phyloP scores from a whole-genome alignment of 2,329 filamentous ascomycete species.

The Alternaria sp. region DNA sequence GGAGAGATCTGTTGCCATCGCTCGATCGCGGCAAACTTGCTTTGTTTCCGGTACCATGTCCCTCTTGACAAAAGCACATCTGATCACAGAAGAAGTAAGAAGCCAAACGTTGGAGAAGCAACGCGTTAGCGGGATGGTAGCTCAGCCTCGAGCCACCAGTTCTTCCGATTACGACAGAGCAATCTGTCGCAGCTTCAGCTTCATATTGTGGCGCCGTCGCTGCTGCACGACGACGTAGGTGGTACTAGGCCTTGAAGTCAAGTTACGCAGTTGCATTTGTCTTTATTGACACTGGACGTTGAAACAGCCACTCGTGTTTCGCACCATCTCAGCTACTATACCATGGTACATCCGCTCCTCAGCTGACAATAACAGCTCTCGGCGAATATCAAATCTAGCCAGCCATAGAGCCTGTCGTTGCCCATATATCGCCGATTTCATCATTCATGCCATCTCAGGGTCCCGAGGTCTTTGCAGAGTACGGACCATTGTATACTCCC shows the following conservation, averaged over 20 bases:
- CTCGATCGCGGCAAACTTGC: slow-evolving; percentile 7
- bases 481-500: not conserved
- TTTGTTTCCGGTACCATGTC: slow-evolving; percentile 7
- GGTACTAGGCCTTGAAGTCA: not conserved
- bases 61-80: slow-evolving; percentile 8
- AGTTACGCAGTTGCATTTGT: slow-evolving; percentile 10
- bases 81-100: slow-evolving; percentile 4
- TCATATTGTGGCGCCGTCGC: slow-evolving; percentile 20
- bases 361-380: slow-evolving; percentile 1
- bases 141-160: slow-evolving; percentile 26
- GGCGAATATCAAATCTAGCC: not conserved
- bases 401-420: not conserved
- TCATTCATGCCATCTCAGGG: not conserved
- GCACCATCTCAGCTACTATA: slow-evolving; percentile 5
- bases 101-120: slow-evolving; percentile 17
- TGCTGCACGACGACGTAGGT: slow-evolving; percentile 17
- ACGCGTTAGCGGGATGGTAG: slow-evolving; percentile 19
- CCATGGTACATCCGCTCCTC: not conserved
- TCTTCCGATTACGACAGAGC: slow-evolving; percentile 22
- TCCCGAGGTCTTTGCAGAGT: not conserved
- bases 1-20: slow-evolving; percentile 8
- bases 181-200: slow-evolving; percentile 20
- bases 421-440: not conserved
- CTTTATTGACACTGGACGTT: slow-evolving; percentile 9
- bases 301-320: slow-evolving; percentile 14